Conservation (phyloP, 768 basidiomycete species). For the Boletus speciosus region DNA sequence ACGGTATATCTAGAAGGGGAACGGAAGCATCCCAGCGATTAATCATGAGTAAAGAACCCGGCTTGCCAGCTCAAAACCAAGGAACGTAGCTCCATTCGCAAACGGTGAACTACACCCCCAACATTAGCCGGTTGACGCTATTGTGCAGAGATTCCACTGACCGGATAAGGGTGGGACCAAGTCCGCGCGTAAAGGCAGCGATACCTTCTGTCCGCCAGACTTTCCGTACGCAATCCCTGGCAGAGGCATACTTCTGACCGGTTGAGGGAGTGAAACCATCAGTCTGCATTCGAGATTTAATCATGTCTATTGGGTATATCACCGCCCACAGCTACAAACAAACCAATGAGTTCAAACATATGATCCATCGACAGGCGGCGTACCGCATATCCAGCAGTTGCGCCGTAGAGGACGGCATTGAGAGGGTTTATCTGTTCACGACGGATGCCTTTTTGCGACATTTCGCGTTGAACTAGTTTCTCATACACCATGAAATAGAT, state of each 20-base stretch:
- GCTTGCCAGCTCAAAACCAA: slow-evolving; percentile 92
- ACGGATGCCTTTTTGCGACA: slow-evolving; percentile 64
- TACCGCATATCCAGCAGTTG: slow-evolving; percentile 89
- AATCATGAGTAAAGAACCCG: slow-evolving; percentile 50
- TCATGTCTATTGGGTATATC: slow-evolving; percentile 94
- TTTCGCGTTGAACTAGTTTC: slow-evolving; percentile 83
- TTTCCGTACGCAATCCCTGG: slow-evolving; percentile 77
- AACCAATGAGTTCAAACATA: slow-evolving; percentile 6
- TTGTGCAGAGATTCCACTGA: slow-evolving; percentile 32
- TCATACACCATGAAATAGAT: slow-evolving; percentile 93
- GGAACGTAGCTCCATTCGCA: slow-evolving; percentile 95
- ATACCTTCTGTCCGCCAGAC: slow-evolving; percentile 84
- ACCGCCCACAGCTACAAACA: slow-evolving; percentile 72
- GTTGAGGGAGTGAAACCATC: slow-evolving; percentile 77
- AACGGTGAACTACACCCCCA: slow-evolving; percentile 73
- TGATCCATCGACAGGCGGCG: slow-evolving; percentile 29
- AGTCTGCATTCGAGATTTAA: slow-evolving; percentile 95
- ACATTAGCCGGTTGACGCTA: slow-evolving; percentile 6
- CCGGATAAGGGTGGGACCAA: slow-evolving; percentile 90
- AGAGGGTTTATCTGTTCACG: slow-evolving; percentile 75
- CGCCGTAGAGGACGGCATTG: slow-evolving; percentile 84
- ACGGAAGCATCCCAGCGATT: not conserved
- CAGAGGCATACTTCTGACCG: slow-evolving; percentile 79
- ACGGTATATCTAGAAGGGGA: not conserved
- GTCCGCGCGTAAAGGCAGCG: slow-evolving; percentile 85